Percentiles rank a stretch among this genome's conserved stretches.
These are phyloP conservation scores for Fusarium devonianum DNA, from an alignment of 2,329 filamentous ascomycete genomes.

Conservation along the genomic window DNA sequence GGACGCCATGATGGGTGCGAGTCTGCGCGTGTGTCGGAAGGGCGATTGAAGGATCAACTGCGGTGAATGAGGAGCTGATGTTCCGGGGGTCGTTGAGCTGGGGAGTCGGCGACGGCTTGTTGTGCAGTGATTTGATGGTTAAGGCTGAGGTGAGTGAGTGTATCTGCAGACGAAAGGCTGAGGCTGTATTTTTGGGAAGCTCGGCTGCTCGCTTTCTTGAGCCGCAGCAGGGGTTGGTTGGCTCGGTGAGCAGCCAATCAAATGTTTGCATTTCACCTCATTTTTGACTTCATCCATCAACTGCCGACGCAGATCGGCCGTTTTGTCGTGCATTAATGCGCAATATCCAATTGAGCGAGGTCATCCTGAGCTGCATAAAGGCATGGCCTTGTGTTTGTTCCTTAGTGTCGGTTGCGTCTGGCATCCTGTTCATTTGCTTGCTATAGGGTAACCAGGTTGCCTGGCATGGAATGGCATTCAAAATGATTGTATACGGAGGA, in stretches of 20 bases:
- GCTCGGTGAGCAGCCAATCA: conserved; percentile 31
- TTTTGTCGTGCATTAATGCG: no score
- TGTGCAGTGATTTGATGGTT: conserved; percentile 8
- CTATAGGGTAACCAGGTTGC: no score
- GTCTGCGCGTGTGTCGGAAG: conserved; percentile 7
- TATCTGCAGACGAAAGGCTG: conserved; percentile 38
- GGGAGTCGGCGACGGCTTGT: conserved; percentile 2
- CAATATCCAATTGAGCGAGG: no score
- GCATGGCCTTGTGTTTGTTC: no score
- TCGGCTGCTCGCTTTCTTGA: conserved; percentile 21
- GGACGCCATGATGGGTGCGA: conserved; percentile 59
- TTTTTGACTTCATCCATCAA: conserved; percentile 2
- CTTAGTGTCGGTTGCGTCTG: no score
- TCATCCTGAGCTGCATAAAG: no score
- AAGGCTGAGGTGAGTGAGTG: conserved; percentile 10
- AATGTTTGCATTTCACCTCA: not conserved
- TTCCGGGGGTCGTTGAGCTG: not conserved
- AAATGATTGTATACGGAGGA: no score
- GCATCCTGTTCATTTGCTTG: no score
- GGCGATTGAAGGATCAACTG: not conserved
- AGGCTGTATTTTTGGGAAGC: conserved; percentile 34
- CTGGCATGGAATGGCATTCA: no score
- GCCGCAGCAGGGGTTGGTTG: conserved; percentile 16
- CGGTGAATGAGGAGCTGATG: not conserved
- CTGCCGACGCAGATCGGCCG: not conserved